These are phyloP conservation scores for Ceratobasidium sp. DNA, from an alignment of 1,284 basidiomycete species.

Conservation along the genomic window DNA sequence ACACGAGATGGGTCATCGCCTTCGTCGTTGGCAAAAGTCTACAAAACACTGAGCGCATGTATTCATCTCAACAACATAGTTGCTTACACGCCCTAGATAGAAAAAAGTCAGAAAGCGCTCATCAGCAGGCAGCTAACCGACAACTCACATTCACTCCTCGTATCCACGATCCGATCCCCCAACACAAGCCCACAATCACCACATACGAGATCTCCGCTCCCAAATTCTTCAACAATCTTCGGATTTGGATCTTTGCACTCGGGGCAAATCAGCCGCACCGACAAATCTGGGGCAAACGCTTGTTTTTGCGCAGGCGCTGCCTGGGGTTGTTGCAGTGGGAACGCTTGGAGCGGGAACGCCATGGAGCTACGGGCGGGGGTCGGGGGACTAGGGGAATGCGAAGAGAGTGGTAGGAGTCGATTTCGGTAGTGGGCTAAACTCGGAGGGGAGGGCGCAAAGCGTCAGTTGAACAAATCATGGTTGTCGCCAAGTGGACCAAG, in stretches of 20 bases:
- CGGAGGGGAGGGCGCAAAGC: conserved; percentile 1
- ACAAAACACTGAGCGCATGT: conserved; percentile 50
- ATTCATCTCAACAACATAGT: conserved; percentile 49
- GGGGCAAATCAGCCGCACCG: conserved; percentile 92
- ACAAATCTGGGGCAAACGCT: conserved; percentile 77
- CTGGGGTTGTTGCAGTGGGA: conserved; percentile 75
- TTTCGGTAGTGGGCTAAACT: conserved; percentile 8
- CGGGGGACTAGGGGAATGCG: background rate
- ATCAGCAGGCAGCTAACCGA: background rate
- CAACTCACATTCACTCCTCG: conserved; percentile 89
- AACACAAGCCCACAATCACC: conserved; percentile 95
- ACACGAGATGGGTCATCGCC: conserved; percentile 99
- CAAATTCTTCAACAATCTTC: conserved; percentile 97
- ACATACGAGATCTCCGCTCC: conserved; percentile 97
- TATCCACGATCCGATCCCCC: conserved; percentile 97
- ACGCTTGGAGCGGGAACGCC: conserved; percentile 52
- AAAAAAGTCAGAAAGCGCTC: conserved; percentile 41
- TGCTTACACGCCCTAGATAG: conserved; percentile 74
- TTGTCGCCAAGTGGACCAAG: conserved; percentile 23
- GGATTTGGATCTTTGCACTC: conserved; percentile 94
- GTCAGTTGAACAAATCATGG: conserved; percentile 19
- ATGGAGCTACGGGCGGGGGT: conserved; percentile 5
- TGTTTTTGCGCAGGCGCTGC: conserved; percentile 70
- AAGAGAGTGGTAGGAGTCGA: background rate
- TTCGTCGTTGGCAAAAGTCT: conserved; percentile 99